phyloP scores from a whole-genome alignment of 1,139 yeast species.

The Suhomyces wounanorum region DNA sequence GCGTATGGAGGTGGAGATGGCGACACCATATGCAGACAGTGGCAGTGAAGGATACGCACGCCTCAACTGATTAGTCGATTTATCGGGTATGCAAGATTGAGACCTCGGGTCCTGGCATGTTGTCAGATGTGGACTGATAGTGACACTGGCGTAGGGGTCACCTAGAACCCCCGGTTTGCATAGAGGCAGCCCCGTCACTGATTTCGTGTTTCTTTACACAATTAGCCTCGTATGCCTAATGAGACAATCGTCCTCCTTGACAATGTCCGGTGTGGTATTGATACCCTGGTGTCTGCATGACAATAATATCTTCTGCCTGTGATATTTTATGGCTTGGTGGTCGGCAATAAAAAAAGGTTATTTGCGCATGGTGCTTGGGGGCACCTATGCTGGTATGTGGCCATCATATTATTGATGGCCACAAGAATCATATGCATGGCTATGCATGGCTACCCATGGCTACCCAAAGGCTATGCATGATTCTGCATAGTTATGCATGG shows the following conservation, averaged over 20 bases:
- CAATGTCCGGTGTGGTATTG: neutral
- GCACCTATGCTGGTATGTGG: neutral
- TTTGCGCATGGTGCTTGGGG: neutral
- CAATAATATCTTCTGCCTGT: neutral
- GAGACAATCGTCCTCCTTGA: neutral
- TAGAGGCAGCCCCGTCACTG: neutral
- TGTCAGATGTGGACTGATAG: neutral
- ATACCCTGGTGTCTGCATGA: neutral
- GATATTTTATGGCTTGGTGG: neutral
- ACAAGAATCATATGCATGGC: neutral
- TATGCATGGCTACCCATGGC: neutral
- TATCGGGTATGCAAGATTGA: neutral
- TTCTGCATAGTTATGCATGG: neutral
- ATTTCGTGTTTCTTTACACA: neutral
- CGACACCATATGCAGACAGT: neutral
- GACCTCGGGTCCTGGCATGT: neutral
- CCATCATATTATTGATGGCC: neutral
- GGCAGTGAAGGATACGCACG: neutral
- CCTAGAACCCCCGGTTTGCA: neutral
- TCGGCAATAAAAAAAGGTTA: neutral
- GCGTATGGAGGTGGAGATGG: neutral
- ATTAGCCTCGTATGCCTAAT: neutral
- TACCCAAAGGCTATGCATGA: too few relatives aligned
- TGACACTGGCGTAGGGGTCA: neutral
- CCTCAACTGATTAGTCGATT: neutral